Percentiles rank a stretch among this genome's conserved stretches.
phyloP scores from a whole-genome alignment of 768 basidiomycete genomes.

The Sarcodon aspratus region DNA sequence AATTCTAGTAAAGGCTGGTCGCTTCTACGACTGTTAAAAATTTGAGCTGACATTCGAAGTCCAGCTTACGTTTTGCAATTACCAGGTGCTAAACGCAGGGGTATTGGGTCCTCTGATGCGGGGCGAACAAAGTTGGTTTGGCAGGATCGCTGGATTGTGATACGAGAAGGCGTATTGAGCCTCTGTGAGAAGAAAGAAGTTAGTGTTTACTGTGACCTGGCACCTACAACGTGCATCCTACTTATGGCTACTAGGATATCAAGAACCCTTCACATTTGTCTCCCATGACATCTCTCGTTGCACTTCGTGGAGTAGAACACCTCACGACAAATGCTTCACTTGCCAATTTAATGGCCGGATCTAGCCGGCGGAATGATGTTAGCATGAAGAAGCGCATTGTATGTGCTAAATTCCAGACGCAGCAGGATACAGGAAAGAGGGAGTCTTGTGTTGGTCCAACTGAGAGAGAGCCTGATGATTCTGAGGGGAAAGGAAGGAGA shows the following conservation, averaged over 20 bases:
- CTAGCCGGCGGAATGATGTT: background rate
- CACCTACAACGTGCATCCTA: background rate
- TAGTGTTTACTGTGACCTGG: slow-evolving; percentile 10
- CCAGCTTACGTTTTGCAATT: too few species aligned
- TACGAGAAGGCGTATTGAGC: slow-evolving; percentile 42
- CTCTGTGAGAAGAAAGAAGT: slow-evolving; percentile 45
- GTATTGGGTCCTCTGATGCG: slow-evolving; percentile 5
- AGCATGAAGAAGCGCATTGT: background rate
- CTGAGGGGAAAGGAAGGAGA: slow-evolving; percentile 1
- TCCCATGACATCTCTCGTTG: slow-evolving; percentile 26
- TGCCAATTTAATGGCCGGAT: slow-evolving; percentile 7
- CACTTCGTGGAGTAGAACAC: slow-evolving; percentile 33
- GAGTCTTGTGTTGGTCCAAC: background rate
- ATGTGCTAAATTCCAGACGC: background rate
- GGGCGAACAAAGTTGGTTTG: slow-evolving; percentile 37
- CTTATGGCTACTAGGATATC: slow-evolving; percentile 20
- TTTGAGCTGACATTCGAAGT: too few species aligned
- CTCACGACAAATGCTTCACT: slow-evolving; percentile 19
- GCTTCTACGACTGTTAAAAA: too few species aligned
- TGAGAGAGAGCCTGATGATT: background rate
- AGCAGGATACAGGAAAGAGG: background rate
- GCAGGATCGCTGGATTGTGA: slow-evolving; percentile 52
- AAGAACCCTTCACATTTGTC: slow-evolving; percentile 25
- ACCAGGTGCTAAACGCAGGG: background rate
- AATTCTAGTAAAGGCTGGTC: too few species aligned